Base-by-base conservation (phyloP, 2,329 filamentous ascomycete species). In the Leptosphaerulina australis region DNA sequence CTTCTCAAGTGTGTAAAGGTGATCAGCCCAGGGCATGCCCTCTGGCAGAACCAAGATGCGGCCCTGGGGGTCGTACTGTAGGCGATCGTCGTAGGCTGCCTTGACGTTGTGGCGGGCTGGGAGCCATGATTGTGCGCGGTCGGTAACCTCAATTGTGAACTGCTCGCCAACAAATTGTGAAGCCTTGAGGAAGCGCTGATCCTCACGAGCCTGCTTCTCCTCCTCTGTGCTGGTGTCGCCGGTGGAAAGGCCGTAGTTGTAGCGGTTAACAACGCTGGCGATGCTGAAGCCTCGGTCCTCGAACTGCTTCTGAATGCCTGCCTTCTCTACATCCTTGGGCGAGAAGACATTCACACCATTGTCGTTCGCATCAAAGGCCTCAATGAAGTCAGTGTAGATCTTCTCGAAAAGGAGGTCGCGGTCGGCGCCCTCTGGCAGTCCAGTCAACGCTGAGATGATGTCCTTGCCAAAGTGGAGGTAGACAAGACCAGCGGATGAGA, bases 281-380 rank as follows among this genome's bases (percentile, higher is more conserved):
- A 99, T 85, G 40, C 84, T 88, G 77, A 97, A 92, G 40, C 87
- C 89, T 51, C 88, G 87, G 66, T 92, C 83, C 63, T 86, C 87
- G 77, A 95, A 97, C 62, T 87, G 86, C 79, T 92, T 94, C 74
- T 88, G 78, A 31, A 97, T 74, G 3, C 87, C 88, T 0, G 90
- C 88, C 22, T 85, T 81, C 22, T 83, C 75, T 14, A 96, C 71
- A 24, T 80, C 85, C 18, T 81, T 80, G 21, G 88, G 80, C 70
- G 96, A 90, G 76, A 95, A 95, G 50, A 81, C 82, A 20, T 86
- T 87, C 69, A 99, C 88, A 61, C 94, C 94, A 74, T 99, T 99
- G 80, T 99, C 94, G 76, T 99, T 93, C 50, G 92, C 94, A 75
- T 99, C 94, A 48, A 99, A 87, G 2, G 94, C 91, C 79, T 99